Evolutionary conservation across 345 rosid species (phyloP).

Genomic region (Linum tenue): DNA sequence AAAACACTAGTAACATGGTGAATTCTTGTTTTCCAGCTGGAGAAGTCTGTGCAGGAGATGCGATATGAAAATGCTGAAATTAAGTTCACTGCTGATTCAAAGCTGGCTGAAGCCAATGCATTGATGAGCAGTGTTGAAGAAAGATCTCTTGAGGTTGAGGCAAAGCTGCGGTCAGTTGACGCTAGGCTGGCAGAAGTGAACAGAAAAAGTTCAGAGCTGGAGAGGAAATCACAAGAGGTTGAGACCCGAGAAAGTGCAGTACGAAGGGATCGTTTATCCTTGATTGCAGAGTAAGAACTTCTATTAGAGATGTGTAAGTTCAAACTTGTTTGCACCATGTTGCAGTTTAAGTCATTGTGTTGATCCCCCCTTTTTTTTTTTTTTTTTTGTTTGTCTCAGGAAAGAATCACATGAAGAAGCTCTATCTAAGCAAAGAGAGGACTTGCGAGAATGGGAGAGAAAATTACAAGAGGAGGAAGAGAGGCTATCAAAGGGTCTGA

Average conservation of each 20-base stretch:
- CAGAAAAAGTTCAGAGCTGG: slow-evolving; percentile 72
- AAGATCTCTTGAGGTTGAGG: slow-evolving; percentile 78
- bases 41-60: slow-evolving; percentile 73
- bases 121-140: slow-evolving; percentile 68
- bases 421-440: slow-evolving; percentile 85
- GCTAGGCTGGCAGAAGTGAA: slow-evolving; percentile 92
- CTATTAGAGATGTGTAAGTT: slow-evolving; percentile 1
- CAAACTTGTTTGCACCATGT: background rate
- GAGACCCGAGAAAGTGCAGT: slow-evolving; percentile 58
- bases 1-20: background rate
- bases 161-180: slow-evolving; percentile 69
- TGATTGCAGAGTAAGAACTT: slow-evolving; percentile 59
- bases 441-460: slow-evolving; percentile 84
- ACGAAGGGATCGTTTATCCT: slow-evolving; percentile 68
- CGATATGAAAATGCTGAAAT: slow-evolving; percentile 85
- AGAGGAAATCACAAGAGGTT: slow-evolving; percentile 65
- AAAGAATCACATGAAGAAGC: slow-evolving; percentile 56
- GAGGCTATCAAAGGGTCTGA: slow-evolving; percentile 51
- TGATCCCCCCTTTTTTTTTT: no score
- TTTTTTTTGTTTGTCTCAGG: slow-evolving; percentile 31
- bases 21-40: slow-evolving; percentile 42
- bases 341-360: background rate
- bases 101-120: slow-evolving; percentile 80
- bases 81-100: slow-evolving; percentile 85
- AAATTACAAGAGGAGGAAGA: slow-evolving; percentile 87